Base-by-base conservation (phyloP, 2,329 filamentous ascomycete species). In the Pseudogymnoascus sp. region DNA sequence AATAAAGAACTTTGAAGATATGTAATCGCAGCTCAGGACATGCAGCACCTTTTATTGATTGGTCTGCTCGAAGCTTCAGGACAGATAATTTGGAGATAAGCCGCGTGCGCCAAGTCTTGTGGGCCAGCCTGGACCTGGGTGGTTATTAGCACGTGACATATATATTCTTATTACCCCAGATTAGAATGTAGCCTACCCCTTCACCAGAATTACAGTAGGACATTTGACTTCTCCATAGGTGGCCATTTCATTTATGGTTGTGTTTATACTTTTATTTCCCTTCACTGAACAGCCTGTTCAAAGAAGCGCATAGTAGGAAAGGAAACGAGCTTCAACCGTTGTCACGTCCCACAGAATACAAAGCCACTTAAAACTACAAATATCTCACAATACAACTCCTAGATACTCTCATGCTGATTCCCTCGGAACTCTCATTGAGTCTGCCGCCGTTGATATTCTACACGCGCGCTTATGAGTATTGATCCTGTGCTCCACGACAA, bases 1-100 rank as follows among this genome's bases (percentile, higher is more conserved):
- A 35, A 31, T 36, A 31, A 39, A 61, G 33, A 27, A 9, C 5
- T 58, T 39, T 48, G 17, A 62, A 48, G 38, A 10, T 41, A 17
- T 48, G 62, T 35, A 64, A 36, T 60, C 58, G 27, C 61, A 67
- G 31, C 42, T 64, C 3, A 65, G 61, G 42, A 62, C 61, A 60
- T 38, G 21, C 42, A 17, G 31, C 21, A 17, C 6, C 55, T 63
- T 35, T 35, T 38, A 25, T n/a, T 38, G 17, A 59, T 39, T 59
- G 58, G 21, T 29, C 48, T 55, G 29, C 15, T 2, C 29, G 21
- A 7, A 33, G 29, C 35, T 59, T 59, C 58, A 59, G 58, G 58
- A 38, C 58, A 59, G 33, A 59, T 59, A 59, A 39, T 59, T 59
- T 59, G 58, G 38, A 27, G 25, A 38, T 41, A 59, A 38, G 33